Evolutionary conservation across 75 land plant genomes (phyloP).

Genomic region (Larix kaempferi): DNA sequence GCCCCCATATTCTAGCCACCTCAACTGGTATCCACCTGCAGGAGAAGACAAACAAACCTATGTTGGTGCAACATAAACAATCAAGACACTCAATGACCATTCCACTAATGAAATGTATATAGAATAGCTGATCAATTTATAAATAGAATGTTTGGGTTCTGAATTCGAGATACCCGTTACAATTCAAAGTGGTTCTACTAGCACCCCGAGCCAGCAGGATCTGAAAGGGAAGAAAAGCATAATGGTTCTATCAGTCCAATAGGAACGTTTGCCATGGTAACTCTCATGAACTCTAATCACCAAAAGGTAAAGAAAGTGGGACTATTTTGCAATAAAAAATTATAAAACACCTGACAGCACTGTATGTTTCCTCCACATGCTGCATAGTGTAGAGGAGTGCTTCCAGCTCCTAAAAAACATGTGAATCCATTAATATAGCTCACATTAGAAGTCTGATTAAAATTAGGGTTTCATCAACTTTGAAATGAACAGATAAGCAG

Average conservation of each 20-base stretch:
- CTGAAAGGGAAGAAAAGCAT: constrained; percentile 28
- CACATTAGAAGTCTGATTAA: background rate
- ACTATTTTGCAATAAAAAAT: background rate
- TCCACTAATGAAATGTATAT: background rate
- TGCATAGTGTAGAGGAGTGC: constrained; percentile 89
- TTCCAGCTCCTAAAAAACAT: constrained; percentile 67
- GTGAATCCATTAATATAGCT: constrained; percentile 5
- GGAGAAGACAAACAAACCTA: background rate
- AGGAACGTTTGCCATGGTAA: background rate
- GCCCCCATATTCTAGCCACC: constrained; percentile 86
- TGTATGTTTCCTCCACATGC: constrained; percentile 90
- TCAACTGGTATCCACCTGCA: constrained; percentile 83
- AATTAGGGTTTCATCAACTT: background rate
- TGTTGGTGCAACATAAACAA: background rate
- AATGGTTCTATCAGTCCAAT: background rate
- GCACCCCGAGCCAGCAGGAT: constrained; percentile 72
- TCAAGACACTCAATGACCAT: background rate
- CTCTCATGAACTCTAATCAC: background rate
- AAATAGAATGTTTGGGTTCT: background rate
- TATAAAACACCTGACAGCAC: constrained; percentile 70
- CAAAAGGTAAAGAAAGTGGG: background rate
- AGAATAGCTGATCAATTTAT: background rate
- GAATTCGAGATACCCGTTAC: constrained; percentile 67
- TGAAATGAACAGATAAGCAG: constrained; percentile 2
- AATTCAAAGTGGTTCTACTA: constrained; percentile 57